Conservation (phyloP, 352 stramenopile genomes). For the Pythium vanterpoolii region DNA sequence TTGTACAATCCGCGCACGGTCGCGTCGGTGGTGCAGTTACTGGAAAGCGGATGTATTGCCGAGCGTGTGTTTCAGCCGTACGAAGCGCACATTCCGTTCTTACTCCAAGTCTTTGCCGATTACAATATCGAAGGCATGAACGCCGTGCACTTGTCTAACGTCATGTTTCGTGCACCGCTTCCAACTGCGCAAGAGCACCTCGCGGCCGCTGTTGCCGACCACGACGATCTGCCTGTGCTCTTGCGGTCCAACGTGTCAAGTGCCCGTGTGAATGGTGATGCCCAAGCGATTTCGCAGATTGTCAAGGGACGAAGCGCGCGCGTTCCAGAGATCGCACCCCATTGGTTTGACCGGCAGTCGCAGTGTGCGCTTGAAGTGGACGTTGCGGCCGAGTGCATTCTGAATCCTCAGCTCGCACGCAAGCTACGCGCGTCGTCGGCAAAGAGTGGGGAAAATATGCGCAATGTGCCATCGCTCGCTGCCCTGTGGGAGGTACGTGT, state of each 20-base stretch:
- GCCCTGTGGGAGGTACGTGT: slow-evolving; percentile 75
- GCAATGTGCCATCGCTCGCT: slow-evolving; percentile 73
- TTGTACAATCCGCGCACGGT: slow-evolving; percentile 78
- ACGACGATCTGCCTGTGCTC: slow-evolving; percentile 27
- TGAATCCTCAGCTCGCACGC: slow-evolving; percentile 56
- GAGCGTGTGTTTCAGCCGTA: slow-evolving; percentile 81
- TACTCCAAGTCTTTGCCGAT: slow-evolving; percentile 89
- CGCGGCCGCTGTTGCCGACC: neutral
- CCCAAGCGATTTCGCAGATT: slow-evolving; percentile 21
- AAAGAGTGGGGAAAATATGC: slow-evolving; percentile 36
- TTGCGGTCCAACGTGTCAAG: slow-evolving; percentile 38
- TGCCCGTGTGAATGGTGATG: slow-evolving; percentile 16
- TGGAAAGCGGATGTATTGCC: slow-evolving; percentile 80
- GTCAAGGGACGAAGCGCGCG: slow-evolving; percentile 19
- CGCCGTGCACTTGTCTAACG: slow-evolving; percentile 60
- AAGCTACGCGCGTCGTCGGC: slow-evolving; percentile 41
- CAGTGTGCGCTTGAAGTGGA: slow-evolving; percentile 71
- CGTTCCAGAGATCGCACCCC: slow-evolving; percentile 26
- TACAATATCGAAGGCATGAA: slow-evolving; percentile 94
- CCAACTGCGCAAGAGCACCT: slow-evolving; percentile 57
- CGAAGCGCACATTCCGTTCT: slow-evolving; percentile 87
- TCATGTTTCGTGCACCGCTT: slow-evolving; percentile 75
- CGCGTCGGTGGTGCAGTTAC: slow-evolving; percentile 61
- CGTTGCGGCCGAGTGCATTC: slow-evolving; percentile 58
- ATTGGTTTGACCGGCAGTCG: slow-evolving; percentile 71